These are phyloP conservation scores for Stipa capillata DNA, from an alignment of 176 grass and related monocot genomes.

Conservation along the genomic window DNA sequence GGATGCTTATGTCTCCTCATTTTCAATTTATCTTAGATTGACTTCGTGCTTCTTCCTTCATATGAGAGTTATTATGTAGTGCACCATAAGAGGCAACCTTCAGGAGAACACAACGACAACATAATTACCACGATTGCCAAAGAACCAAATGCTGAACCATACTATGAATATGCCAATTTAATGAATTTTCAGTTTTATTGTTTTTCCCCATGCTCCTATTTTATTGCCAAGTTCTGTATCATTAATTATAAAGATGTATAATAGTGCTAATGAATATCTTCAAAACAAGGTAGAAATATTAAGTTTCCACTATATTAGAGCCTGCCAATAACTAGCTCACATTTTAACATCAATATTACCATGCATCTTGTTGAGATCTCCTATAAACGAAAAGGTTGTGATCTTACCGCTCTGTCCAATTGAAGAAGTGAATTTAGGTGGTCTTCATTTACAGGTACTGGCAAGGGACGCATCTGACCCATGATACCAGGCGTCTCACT, in stretches of 20 bases:
- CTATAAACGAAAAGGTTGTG: neutral
- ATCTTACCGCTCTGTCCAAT: slow-evolving; percentile 48
- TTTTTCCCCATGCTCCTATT: neutral
- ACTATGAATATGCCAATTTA: neutral
- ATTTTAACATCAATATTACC: neutral
- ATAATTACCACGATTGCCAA: neutral
- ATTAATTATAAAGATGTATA: neutral
- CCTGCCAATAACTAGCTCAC: neutral
- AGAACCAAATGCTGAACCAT: neutral
- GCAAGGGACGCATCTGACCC: slow-evolving; percentile 63
- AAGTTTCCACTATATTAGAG: neutral
- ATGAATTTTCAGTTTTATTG: neutral
- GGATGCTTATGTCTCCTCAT: neutral
- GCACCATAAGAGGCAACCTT: slow-evolving; percentile 33
- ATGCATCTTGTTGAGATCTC: neutral
- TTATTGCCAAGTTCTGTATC: neutral
- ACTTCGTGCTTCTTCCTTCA: slow-evolving; percentile 35
- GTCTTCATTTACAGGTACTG: slow-evolving; percentile 44
- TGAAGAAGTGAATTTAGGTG: slow-evolving; percentile 53
- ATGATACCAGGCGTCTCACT: slow-evolving; percentile 49
- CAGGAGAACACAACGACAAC: neutral
- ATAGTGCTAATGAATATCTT: neutral
- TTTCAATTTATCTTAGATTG: slow-evolving; percentile 11
- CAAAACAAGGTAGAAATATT: neutral
- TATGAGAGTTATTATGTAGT: slow-evolving; percentile 3